Conservation (phyloP, 371 early-diverging fungal species). For the Rhizomucor miehei region DNA sequence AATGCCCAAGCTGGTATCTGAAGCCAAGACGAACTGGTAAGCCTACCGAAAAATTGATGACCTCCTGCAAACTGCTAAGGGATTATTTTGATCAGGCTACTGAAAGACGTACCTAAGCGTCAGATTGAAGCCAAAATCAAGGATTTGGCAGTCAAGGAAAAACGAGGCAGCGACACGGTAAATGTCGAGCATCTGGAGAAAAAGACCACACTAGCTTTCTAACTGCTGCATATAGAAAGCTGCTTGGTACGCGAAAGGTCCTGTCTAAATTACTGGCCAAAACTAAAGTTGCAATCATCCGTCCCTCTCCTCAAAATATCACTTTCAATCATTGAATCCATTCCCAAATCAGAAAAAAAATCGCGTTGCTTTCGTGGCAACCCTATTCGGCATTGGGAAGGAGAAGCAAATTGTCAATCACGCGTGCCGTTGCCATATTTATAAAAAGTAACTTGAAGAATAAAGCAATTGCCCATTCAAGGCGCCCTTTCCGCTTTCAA, state of each 20-base stretch:
- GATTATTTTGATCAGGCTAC: constrained; percentile 6
- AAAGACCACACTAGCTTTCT: not conserved
- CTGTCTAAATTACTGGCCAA: no score
- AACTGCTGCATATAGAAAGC: not conserved
- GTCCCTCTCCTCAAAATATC: no score
- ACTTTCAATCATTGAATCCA: no score
- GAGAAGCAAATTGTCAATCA: no score
- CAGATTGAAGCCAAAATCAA: constrained; percentile 48
- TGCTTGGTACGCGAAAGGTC: not conserved
- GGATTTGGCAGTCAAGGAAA: constrained; percentile 47
- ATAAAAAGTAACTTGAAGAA: no score
- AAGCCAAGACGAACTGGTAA: constrained; percentile 27
- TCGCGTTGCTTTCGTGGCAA: no score
- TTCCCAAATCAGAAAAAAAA: no score
- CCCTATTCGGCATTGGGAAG: no score
- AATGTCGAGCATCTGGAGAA: constrained; percentile 1
- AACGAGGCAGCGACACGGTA: constrained; percentile 48
- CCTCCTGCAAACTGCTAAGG: not conserved
- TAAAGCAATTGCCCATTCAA: no score
- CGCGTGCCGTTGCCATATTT: no score
- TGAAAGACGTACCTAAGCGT: constrained; percentile 36
- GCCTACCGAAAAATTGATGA: not conserved
- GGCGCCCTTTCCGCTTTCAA: no score
- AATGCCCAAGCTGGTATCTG: constrained; percentile 28
- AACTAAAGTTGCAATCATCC: no score